phyloP scores from a whole-genome alignment of 257 asterid genomes.

The Eustoma russellianum region DNA sequence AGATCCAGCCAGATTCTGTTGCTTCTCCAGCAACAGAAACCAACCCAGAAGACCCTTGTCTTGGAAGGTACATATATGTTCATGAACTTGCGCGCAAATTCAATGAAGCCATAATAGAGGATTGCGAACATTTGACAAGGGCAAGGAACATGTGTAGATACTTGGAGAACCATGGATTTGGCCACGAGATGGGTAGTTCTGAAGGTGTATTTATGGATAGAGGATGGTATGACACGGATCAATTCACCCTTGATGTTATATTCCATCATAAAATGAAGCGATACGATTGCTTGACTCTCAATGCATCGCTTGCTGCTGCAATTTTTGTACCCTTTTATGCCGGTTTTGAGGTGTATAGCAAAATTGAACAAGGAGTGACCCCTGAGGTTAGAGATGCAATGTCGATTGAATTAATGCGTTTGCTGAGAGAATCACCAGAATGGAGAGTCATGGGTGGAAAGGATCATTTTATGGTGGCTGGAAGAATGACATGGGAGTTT shows the following conservation, averaged over 20 bases:
- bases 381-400: background rate
- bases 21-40: background rate
- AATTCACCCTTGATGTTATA: constrained; percentile 6
- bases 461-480: constrained; percentile 9
- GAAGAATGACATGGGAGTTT: constrained; percentile 8
- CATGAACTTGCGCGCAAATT: constrained; percentile 2
- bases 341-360: constrained; percentile 5
- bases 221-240: constrained; percentile 10
- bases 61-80: constrained; percentile 1
- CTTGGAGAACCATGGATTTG: constrained; percentile 4
- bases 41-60: background rate
- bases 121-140: background rate
- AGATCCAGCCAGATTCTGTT: background rate
- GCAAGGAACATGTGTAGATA: background rate
- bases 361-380: background rate
- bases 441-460: constrained; percentile 11
- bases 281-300: constrained; percentile 8
- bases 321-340: constrained; percentile 9
- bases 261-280: constrained; percentile 5
- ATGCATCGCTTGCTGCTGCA: constrained; percentile 8
- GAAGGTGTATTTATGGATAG: background rate
- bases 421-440: constrained; percentile 1
- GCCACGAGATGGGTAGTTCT: background rate
- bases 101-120: constrained; percentile 3
- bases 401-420: background rate